Percentiles rank a stretch among this genome's conserved stretches.
These are phyloP conservation scores for Paxillus ammoniavirescens DNA, from an alignment of 768 basidiomycete species.

Conservation along the genomic window DNA sequence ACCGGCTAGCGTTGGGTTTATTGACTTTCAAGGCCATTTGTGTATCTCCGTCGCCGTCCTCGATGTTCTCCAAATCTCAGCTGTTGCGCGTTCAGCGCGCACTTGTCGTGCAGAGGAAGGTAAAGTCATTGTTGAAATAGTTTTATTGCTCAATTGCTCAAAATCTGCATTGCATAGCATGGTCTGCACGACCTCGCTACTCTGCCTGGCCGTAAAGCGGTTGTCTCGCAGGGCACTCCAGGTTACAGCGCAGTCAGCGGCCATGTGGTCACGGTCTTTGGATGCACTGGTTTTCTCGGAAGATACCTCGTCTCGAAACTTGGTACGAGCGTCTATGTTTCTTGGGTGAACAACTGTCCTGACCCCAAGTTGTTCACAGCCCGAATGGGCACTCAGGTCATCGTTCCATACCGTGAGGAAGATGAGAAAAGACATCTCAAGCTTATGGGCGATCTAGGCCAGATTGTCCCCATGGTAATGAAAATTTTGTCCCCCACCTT, in stretches of 20 bases:
- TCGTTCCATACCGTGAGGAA: constrained; percentile 93
- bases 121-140: constrained; percentile 12
- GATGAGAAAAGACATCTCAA: constrained; percentile 88
- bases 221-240: constrained; percentile 73
- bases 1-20: constrained; percentile 17
- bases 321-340: constrained; percentile 47
- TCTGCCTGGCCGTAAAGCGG: constrained; percentile 57
- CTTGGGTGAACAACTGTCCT: background rate
- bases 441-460: constrained; percentile 95
- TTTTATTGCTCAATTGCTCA: constrained; percentile 1
- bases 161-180: constrained; percentile 44
- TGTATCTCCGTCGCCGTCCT: constrained; percentile 14
- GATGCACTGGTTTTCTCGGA: constrained; percentile 93
- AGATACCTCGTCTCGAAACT: constrained; percentile 93
- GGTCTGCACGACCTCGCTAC: constrained; percentile 70
- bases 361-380: constrained; percentile 46
- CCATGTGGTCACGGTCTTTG: constrained; percentile 95
- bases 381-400: constrained; percentile 88
- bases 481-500: constrained; percentile 3
- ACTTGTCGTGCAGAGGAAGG: constrained; percentile 46
- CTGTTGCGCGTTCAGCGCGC: constrained; percentile 55
- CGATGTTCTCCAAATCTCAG: constrained; percentile 46
- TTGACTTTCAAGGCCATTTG: background rate
- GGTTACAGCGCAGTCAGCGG: constrained; percentile 88
- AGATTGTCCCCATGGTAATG: constrained; percentile 89